These are phyloP conservation scores for Oligophagozyma castellii DNA, from an alignment of 1,139 yeast genomes.

Conservation along the genomic window DNA sequence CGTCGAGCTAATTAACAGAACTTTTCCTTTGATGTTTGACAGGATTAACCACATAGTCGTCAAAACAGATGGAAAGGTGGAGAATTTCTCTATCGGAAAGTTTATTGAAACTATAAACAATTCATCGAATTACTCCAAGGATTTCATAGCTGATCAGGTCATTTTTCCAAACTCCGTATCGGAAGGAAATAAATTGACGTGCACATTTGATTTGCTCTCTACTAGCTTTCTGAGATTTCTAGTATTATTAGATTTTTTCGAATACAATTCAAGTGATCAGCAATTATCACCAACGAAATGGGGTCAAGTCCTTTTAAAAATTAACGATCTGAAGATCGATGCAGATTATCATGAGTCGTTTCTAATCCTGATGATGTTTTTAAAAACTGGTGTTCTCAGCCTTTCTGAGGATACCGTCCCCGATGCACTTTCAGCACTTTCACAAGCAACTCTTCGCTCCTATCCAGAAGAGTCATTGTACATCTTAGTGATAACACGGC, in stretches of 20 bases:
- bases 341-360: constrained; percentile 26
- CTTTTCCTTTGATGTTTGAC: constrained; percentile 34
- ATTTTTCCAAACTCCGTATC: constrained; percentile 25
- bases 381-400: constrained; percentile 28
- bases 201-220: constrained; percentile 41
- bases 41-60: constrained; percentile 28
- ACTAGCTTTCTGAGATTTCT: constrained; percentile 50
- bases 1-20: constrained; percentile 37
- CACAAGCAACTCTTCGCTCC: constrained; percentile 22
- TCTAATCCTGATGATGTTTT: constrained; percentile 34
- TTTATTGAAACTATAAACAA: constrained; percentile 17
- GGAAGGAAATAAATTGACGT: constrained; percentile 24
- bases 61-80: constrained; percentile 15
- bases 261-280: constrained; percentile 25
- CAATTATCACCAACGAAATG: constrained; percentile 35
- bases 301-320: constrained; percentile 38
- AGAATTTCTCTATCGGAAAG: constrained; percentile 16
- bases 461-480: constrained; percentile 25
- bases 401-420: constrained; percentile 25
- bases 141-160: constrained; percentile 29
- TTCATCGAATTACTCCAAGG: constrained; percentile 15
- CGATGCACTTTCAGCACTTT: constrained; percentile 19
- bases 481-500: constrained; percentile 40
- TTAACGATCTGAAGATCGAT: constrained; percentile 24
- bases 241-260: constrained; percentile 41